Base-by-base conservation (phyloP, 2,329 filamentous ascomycete genomes). In the Lasiodiplodia sp. region DNA sequence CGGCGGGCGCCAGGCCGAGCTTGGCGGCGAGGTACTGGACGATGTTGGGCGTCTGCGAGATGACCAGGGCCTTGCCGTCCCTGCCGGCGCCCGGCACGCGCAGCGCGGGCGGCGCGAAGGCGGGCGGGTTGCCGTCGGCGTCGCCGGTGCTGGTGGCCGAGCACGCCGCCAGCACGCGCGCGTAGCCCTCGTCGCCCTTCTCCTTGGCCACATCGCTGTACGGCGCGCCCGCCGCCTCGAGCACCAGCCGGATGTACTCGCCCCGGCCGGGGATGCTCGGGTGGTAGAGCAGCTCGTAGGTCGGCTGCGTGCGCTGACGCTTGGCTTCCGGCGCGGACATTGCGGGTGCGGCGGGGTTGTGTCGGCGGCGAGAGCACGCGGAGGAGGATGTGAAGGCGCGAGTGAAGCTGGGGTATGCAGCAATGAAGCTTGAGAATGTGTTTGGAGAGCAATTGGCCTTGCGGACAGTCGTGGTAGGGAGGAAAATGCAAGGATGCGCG, bases 41-140 rank as follows among this genome's bases (percentile, higher is more conserved):
- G 73, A 95, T 93, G 76, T 89, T 92, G 47, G 91, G 83, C 2
- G 90, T 91, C 80, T 95, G 92, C 75, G 81, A 85, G 73, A 95
- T 84, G 52, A 88, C 53, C 7, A 94, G 79, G 51, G 86, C 80
- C 12, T 74, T 76, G 69, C 88, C 89, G 71, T 89, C 84, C 70
- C 78, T 78, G 52, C 80, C 80, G 31, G 83, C 86, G 34, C 81
- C 81, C 3, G 79, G 76, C 44, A 87, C 75, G 40, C 83, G 81
- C 23, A 95, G 86, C 3, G 89, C 84, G 0, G 92, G 92, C 0
- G 90, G 89, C 0, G 91, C 89, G 56, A 92, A 83, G 7, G 85
- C 76, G 0, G 92, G 91, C 0, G 90, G 86, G 78, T 92, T 93
- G 68, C 76, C 78, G 40, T 79, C 74, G 11, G 77, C 82, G 72